These are phyloP conservation scores for Plantago elongata DNA, from an alignment of 257 asterid species.

Conservation along the genomic window DNA sequence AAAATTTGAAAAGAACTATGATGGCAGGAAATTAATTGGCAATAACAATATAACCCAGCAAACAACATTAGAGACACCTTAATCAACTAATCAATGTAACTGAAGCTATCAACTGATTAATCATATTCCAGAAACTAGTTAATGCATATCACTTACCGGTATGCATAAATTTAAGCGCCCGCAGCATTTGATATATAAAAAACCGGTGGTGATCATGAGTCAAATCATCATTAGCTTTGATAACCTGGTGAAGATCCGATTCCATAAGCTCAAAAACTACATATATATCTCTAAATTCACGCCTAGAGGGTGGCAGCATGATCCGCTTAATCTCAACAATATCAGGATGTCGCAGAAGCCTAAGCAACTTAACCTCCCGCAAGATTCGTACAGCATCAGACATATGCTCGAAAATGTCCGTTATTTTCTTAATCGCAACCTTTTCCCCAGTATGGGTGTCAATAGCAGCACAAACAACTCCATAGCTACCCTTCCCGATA, in stretches of 20 bases:
- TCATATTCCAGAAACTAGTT: background rate
- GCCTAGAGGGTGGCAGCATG: conserved; percentile 82
- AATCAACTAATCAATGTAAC: conserved; percentile 4
- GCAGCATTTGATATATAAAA: conserved; percentile 87
- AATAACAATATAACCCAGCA: background rate
- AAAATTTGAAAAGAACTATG: background rate
- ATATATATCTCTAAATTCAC: conserved; percentile 80
- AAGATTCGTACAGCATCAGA: conserved; percentile 85
- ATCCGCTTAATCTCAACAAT: conserved; percentile 87
- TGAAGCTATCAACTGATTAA: conserved; percentile 8
- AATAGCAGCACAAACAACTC: conserved; percentile 88
- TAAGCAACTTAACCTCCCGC: conserved; percentile 83
- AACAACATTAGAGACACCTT: conserved; percentile 4
- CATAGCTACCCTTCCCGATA: conserved; percentile 91
- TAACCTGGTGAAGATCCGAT: conserved; percentile 94
- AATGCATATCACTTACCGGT: conserved; percentile 49
- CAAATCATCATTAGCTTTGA: conserved; percentile 91
- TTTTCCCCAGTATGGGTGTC: conserved; percentile 88
- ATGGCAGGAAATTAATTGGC: background rate
- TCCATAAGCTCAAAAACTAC: conserved; percentile 97
- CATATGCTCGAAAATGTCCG: conserved; percentile 70
- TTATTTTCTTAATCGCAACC: conserved; percentile 90
- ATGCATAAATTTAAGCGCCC: conserved; percentile 87
- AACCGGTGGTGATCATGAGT: conserved; percentile 88
- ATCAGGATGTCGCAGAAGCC: conserved; percentile 84